Percentiles rank a stretch among this genome's conserved stretches.
Conservation (phyloP, 1,139 yeast species). For the Geotrichum reessii region DNA sequence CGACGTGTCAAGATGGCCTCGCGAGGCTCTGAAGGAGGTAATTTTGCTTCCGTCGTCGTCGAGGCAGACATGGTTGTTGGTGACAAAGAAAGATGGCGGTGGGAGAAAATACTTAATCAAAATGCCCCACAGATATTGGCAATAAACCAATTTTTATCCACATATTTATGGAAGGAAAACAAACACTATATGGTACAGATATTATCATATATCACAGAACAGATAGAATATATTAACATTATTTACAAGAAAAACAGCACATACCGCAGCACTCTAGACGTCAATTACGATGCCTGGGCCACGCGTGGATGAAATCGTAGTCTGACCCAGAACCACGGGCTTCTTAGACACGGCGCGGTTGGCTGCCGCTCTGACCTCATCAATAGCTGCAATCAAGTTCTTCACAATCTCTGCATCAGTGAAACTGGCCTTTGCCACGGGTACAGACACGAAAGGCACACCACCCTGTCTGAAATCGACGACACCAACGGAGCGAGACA, state of each 20-base stretch:
- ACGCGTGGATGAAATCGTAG: conserved; percentile 62
- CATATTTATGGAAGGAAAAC: neutral
- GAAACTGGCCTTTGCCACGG: conserved; percentile 64
- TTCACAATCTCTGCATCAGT: conserved; percentile 68
- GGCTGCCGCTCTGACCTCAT: conserved; percentile 57
- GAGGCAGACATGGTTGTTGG: neutral
- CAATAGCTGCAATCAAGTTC: conserved; percentile 66
- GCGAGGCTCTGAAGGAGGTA: neutral
- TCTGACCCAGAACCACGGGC: conserved; percentile 66
- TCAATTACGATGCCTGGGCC: conserved; percentile 80
- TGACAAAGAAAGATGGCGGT: neutral
- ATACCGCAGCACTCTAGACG: conserved; percentile 33
- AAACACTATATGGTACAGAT: neutral
- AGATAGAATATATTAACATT: neutral
- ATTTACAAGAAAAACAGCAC: neutral
- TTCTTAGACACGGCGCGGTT: conserved; percentile 47
- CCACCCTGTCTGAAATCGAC: conserved; percentile 65
- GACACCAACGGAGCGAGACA: conserved; percentile 57
- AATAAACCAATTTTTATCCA: neutral
- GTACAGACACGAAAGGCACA: conserved; percentile 45
- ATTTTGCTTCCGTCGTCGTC: neutral
- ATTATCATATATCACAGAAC: neutral
- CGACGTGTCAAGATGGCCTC: conserved; percentile 2
- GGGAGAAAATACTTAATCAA: neutral
- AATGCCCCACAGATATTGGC: neutral